Conservation (phyloP, 306 rosid genomes). For the Lupinus albus region DNA sequence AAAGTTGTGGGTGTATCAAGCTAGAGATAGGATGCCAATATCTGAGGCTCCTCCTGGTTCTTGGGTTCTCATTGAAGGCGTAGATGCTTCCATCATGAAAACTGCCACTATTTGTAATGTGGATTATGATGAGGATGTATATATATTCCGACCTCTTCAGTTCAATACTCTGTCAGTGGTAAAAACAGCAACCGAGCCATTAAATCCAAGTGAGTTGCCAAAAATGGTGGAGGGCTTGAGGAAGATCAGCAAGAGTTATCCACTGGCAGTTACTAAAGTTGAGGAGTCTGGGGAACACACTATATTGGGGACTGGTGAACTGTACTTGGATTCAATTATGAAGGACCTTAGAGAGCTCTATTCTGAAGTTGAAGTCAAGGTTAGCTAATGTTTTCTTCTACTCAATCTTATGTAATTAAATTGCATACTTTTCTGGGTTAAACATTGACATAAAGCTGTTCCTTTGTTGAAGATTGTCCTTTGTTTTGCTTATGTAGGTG, state of each 20-base stretch:
- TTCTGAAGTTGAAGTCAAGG: conserved; percentile 99
- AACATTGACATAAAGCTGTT: conserved; percentile 22
- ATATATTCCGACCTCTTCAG: conserved; percentile 90
- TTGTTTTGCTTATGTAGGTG: conserved; percentile 59
- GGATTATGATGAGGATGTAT: conserved; percentile 81
- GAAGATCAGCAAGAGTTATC: conserved; percentile 98
- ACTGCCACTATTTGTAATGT: conserved; percentile 88
- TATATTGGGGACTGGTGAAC: conserved; percentile 91
- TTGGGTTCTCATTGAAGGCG: conserved; percentile 99
- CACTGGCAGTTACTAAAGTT: conserved; percentile 93
- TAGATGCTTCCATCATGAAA: conserved; percentile 99
- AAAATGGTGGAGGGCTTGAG: conserved; percentile 99
- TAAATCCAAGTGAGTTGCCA: conserved; percentile 96
- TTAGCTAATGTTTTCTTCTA: conserved; percentile 24
- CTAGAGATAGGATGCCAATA: conserved; percentile 89
- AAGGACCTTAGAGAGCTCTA: conserved; percentile 97
- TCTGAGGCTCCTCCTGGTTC: conserved; percentile 96
- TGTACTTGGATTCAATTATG: conserved; percentile 98
- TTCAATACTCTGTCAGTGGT: conserved; percentile 96
- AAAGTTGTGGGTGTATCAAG: conserved; percentile 95
- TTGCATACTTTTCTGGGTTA: neutral
- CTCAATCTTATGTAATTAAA: neutral
- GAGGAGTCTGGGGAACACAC: conserved; percentile 99
- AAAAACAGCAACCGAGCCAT: conserved; percentile 96
- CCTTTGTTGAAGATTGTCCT: conserved; percentile 38